Conservation (phyloP, 768 basidiomycete genomes). For the Mrakia frigida region DNA sequence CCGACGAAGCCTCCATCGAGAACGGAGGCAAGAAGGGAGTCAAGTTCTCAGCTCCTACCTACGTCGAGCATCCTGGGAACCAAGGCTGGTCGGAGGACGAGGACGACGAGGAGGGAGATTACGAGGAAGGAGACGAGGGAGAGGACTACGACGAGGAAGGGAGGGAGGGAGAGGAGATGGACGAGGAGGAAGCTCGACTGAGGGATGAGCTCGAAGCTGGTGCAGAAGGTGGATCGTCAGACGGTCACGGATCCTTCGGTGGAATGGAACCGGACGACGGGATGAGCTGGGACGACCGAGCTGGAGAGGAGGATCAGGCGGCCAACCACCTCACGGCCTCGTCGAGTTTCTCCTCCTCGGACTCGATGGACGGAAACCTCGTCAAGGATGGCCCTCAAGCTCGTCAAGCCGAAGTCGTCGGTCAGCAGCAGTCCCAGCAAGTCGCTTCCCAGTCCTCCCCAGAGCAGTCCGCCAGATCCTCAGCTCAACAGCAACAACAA, state of each 20-base stretch:
- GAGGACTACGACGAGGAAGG: conserved; percentile 7
- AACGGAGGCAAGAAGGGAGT: conserved; percentile 50
- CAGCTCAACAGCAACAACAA: conserved; percentile 9
- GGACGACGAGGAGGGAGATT: conserved; percentile 51
- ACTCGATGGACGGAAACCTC: neutral
- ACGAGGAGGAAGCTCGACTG: conserved; percentile 4
- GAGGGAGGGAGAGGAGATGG: conserved; percentile 24
- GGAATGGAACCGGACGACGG: conserved; percentile 67
- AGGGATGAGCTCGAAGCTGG: neutral
- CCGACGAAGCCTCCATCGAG: conserved; percentile 25
- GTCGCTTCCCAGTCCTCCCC: neutral
- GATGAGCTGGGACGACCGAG: conserved; percentile 78
- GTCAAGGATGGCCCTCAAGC: neutral
- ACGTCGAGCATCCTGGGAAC: conserved; percentile 47
- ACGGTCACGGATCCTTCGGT: conserved; percentile 51
- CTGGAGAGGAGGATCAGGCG: conserved; percentile 46
- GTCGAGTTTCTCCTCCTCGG: neutral
- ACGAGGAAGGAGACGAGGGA: conserved; percentile 28
- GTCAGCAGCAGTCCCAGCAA: neutral
- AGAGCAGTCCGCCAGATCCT: neutral
- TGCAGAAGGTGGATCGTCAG: neutral
- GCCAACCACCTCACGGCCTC: neutral
- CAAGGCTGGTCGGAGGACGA: conserved; percentile 63
- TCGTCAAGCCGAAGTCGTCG: conserved; percentile 5
- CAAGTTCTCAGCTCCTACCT: conserved; percentile 60